Conservation (phyloP, 371 early-diverging fungal species). For the Entomophthora muscae region DNA sequence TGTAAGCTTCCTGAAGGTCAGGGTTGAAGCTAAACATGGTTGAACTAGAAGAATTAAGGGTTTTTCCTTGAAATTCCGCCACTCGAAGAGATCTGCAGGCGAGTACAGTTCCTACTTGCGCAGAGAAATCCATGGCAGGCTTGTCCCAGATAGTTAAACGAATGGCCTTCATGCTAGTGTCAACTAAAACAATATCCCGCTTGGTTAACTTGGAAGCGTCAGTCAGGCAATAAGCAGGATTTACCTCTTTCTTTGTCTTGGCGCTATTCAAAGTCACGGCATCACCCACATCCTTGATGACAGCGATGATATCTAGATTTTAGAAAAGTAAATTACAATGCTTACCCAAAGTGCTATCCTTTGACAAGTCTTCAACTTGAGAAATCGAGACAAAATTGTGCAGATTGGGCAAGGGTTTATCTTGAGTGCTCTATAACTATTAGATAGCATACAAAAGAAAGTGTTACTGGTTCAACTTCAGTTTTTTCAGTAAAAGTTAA, state of each 20-base stretch:
- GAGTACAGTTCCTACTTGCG: slow-evolving; percentile 36
- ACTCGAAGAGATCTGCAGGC: slow-evolving; percentile 72
- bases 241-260: too few species aligned
- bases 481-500: slow-evolving; percentile 47
- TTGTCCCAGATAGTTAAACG: slow-evolving; percentile 81
- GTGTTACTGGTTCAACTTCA: slow-evolving; percentile 33
- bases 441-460: too few species aligned
- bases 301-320: too few species aligned
- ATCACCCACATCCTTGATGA: too few species aligned
- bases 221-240: slow-evolving; percentile 9
- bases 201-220: slow-evolving; percentile 38
- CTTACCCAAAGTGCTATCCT: slow-evolving; percentile 47
- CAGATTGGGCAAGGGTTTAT: too few species aligned
- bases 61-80: slow-evolving; percentile 59
- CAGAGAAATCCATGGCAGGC: slow-evolving; percentile 48
- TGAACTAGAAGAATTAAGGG: slow-evolving; percentile 29
- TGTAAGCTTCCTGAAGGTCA: slow-evolving; percentile 62
- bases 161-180: slow-evolving; percentile 49
- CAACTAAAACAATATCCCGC: slow-evolving; percentile 71
- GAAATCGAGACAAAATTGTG: slow-evolving; percentile 43
- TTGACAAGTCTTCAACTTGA: slow-evolving; percentile 38
- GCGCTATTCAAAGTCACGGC: too few species aligned
- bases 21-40: slow-evolving; percentile 52
- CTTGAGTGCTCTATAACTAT: too few species aligned
- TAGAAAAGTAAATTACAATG: too few species aligned